phyloP scores from a whole-genome alignment of 306 rosid genomes.

The Begonia masoniana region DNA sequence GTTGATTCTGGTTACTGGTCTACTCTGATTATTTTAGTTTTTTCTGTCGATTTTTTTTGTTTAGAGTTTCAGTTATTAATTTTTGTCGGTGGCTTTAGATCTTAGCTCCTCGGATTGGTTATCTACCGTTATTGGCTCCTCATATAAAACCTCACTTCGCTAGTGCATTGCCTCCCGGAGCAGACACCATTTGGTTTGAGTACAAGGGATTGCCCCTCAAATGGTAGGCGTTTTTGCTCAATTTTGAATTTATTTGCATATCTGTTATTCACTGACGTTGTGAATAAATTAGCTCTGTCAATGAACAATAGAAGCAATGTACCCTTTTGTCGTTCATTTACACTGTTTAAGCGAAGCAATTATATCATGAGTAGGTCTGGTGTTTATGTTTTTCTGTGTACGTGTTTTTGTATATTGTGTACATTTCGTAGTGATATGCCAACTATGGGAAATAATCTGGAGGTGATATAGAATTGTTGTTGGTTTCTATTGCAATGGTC shows the following conservation, averaged over 20 bases:
- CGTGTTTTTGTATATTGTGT: too few relatives aligned
- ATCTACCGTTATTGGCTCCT: slow-evolving; percentile 74
- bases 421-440: too few relatives aligned
- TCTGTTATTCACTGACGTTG: not conserved
- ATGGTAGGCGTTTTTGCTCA: slow-evolving; percentile 31
- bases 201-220: slow-evolving; percentile 83
- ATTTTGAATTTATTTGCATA: not conserved
- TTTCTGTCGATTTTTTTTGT: not conserved
- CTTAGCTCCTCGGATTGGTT: slow-evolving; percentile 85
- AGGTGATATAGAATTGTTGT: not conserved
- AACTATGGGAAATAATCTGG: too few relatives aligned
- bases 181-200: slow-evolving; percentile 87
- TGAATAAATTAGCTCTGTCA: not conserved
- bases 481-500: not conserved
- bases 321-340: too few relatives aligned
- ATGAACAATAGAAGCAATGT: not conserved
- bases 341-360: too few relatives aligned
- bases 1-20: not conserved
- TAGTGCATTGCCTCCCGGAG: slow-evolving; percentile 70
- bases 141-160: slow-evolving; percentile 68
- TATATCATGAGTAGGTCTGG: too few relatives aligned
- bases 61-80: not conserved
- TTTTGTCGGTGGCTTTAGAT: slow-evolving; percentile 28
- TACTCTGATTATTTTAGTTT: not conserved
- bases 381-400: too few relatives aligned